Conservation (phyloP, 169 alveolate genomes). For the Plasmodium sp. region DNA sequence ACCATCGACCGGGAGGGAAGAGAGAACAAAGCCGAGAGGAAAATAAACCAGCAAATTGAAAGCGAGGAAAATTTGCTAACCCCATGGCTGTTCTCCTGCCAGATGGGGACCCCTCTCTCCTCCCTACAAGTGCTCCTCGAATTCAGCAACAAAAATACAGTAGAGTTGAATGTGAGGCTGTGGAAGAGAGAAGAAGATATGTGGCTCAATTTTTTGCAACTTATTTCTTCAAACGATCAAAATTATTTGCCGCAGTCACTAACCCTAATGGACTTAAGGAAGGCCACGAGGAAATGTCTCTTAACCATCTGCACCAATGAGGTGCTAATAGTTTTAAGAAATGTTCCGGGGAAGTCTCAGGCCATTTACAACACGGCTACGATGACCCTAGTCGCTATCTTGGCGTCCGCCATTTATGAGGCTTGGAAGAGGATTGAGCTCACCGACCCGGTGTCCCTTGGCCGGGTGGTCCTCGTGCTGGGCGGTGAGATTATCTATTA, state of each 20-base stretch:
- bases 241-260: slow-evolving; percentile 39
- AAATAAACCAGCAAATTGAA: slow-evolving; percentile 74
- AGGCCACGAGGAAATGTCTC: slow-evolving; percentile 83
- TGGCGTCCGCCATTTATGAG: slow-evolving; percentile 90
- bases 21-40: slow-evolving; percentile 21
- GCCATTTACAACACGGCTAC: slow-evolving; percentile 87
- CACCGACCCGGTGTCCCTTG: slow-evolving; percentile 85
- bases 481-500: slow-evolving; percentile 76
- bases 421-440: slow-evolving; percentile 91
- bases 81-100: slow-evolving; percentile 94
- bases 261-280: slow-evolving; percentile 52
- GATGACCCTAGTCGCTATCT: slow-evolving; percentile 87
- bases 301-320: slow-evolving; percentile 86
- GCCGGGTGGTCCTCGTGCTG: slow-evolving; percentile 87
- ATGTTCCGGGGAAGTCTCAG: slow-evolving; percentile 91
- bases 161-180: slow-evolving; percentile 88
- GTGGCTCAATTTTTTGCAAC: slow-evolving; percentile 90
- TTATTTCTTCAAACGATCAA: slow-evolving; percentile 79
- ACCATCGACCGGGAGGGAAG: neutral
- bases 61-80: slow-evolving; percentile 85
- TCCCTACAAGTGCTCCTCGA: slow-evolving; percentile 91
- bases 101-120: slow-evolving; percentile 92
- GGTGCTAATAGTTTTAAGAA: slow-evolving; percentile 84
- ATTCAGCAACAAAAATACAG: slow-evolving; percentile 87
- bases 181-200: slow-evolving; percentile 93